Evolutionary conservation across 2,329 filamentous ascomycete genomes (phyloP).

Genomic region (Colletotrichum tabaci): DNA sequence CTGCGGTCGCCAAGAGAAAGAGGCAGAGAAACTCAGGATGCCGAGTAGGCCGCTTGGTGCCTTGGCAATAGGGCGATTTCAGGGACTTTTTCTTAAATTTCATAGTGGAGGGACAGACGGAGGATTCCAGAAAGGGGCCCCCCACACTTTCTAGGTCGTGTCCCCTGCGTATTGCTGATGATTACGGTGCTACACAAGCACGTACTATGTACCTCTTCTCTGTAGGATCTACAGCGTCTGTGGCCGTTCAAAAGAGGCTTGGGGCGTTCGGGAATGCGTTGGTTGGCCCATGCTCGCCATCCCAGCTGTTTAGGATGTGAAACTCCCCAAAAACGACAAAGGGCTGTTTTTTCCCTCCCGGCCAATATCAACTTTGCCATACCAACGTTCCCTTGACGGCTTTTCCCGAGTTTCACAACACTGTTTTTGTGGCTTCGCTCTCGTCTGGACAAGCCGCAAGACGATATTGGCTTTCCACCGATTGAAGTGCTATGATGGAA

Average conservation of each 20-base stretch:
- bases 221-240: slow-evolving; percentile 24
- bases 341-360: slow-evolving; percentile 23
- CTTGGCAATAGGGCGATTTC: slow-evolving; percentile 21
- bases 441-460: slow-evolving; percentile 24
- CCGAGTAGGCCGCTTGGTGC: slow-evolving; percentile 24
- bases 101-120: slow-evolving; percentile 7
- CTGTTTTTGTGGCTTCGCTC: slow-evolving; percentile 16
- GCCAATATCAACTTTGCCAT: slow-evolving; percentile 10
- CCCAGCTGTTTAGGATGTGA: slow-evolving; percentile 43
- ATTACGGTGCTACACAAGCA: too few species aligned
- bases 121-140: slow-evolving; percentile 26
- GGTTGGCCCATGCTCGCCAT: slow-evolving; percentile 18
- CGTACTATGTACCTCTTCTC: slow-evolving; percentile 16
- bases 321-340: slow-evolving; percentile 40
- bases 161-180: slow-evolving; percentile 8
- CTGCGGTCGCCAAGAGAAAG: slow-evolving; percentile 16
- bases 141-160: slow-evolving; percentile 23
- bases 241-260: slow-evolving; percentile 24
- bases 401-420: slow-evolving; percentile 14
- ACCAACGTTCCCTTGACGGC: slow-evolving; percentile 18
- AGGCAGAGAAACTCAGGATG: slow-evolving; percentile 10
- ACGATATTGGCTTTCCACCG: slow-evolving; percentile 9
- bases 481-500: slow-evolving; percentile 27
- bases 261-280: slow-evolving; percentile 10
- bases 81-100: slow-evolving; percentile 11